These are phyloP conservation scores for Paraphaeosphaeria minitans DNA, from an alignment of 2,329 filamentous ascomycete genomes.

Conservation along the genomic window DNA sequence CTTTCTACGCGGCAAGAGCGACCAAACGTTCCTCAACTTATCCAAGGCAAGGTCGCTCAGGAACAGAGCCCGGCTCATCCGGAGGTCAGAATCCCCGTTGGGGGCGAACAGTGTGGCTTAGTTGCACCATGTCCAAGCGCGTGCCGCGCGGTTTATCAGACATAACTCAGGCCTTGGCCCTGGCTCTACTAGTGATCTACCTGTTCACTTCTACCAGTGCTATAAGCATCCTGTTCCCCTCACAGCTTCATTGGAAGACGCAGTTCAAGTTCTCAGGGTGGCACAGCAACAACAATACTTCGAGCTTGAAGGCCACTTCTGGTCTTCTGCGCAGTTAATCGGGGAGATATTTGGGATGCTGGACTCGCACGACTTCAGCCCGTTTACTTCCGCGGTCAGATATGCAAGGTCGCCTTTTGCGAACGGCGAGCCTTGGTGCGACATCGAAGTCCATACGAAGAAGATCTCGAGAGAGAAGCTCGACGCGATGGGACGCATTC, in stretches of 20 bases:
- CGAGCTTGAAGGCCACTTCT: neutral
- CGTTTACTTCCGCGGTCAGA: neutral
- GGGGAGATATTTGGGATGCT: neutral
- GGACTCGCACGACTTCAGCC: neutral
- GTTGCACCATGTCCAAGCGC: too few relatives aligned
- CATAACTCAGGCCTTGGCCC: neutral
- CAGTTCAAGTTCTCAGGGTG: neutral
- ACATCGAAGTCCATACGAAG: neutral
- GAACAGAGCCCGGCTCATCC: too few relatives aligned
- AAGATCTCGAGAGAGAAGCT: neutral
- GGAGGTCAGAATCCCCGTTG: too few relatives aligned
- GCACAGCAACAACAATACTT: neutral
- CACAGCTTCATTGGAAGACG: neutral
- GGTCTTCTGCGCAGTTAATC: neutral
- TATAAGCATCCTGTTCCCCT: neutral
- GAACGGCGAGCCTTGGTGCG: neutral
- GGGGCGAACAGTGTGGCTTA: too few relatives aligned
- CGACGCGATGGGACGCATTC: neutral
- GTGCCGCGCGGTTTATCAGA: neutral
- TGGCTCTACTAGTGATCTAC: neutral
- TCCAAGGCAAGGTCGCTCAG: too few relatives aligned
- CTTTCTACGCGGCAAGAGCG: too few relatives aligned
- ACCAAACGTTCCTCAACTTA: too few relatives aligned
- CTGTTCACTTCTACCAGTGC: neutral
- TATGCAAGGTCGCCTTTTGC: neutral